Conservation (phyloP, 768 basidiomycete genomes). For the Tricholoma saponaceum region DNA sequence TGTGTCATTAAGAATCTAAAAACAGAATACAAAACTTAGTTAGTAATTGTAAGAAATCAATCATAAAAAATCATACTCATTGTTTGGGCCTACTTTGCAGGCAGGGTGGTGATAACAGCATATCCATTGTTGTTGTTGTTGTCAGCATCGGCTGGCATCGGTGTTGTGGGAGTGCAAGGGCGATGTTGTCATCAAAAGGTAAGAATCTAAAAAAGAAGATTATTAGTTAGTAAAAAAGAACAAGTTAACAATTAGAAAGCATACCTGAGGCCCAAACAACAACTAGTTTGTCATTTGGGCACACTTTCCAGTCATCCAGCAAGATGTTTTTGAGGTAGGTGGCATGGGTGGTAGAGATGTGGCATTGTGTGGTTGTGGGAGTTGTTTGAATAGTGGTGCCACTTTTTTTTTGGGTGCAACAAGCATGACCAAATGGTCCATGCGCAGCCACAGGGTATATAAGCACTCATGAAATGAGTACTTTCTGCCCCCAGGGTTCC, state of each 20-base stretch:
- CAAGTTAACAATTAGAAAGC: neutral
- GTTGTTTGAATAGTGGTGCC: neutral
- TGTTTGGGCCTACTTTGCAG: too few species aligned
- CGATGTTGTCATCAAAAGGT: too few species aligned
- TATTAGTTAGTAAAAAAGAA: neutral
- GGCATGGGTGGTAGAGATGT: neutral
- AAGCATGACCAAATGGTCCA: neutral
- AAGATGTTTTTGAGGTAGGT: neutral
- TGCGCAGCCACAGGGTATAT: neutral
- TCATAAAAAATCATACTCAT: too few species aligned
- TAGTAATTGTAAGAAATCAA: too few species aligned
- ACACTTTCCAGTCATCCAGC: neutral
- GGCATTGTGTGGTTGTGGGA: neutral
- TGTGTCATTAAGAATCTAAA: too few species aligned
- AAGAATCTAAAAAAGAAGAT: neutral
- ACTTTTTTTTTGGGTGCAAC: neutral
- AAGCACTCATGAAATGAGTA: neutral
- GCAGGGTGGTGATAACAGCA: too few species aligned
- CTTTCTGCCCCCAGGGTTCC: too few species aligned
- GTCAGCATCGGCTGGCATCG: too few species aligned
- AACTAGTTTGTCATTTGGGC: neutral
- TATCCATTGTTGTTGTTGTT: too few species aligned
- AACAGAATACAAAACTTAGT: too few species aligned
- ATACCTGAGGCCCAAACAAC: neutral
- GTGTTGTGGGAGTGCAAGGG: too few species aligned